Evolutionary conservation across 2,329 filamentous ascomycete species (phyloP), one percentile per base, ranked within the genome.

Genomic region (Exophiala viscosa): DNA sequence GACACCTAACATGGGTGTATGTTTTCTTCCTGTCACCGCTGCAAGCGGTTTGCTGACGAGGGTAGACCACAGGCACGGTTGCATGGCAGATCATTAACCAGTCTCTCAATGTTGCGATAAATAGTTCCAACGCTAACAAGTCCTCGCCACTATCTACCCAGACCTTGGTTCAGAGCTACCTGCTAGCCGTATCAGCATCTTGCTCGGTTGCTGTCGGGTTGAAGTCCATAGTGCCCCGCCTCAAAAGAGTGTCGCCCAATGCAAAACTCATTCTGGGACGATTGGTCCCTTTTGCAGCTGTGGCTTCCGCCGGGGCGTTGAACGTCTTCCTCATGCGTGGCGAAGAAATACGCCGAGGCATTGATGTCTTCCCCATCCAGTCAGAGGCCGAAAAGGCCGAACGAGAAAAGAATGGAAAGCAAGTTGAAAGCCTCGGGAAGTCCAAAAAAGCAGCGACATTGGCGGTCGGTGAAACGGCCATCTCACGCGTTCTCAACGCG

Each of bases 311-410:
- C 3, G 91, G 90, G 65, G 90, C 85, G 1, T 79, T 99, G 58
- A 99, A 99, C 71, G 93, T 96, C 20, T 95, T 96, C 73, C 81
- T 99, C 50, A 99, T 99, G 93, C 89, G 93, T 54, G 86, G 90
- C 59, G 92, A 96, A 71, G 93, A 99, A 75, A 97, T 99, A 64
- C 82, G 88, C 65, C 83, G 82, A 56, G 93, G 93, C 47, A 99
- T 99, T 66, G 89, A 97, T 70, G 84, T 99, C 34, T 96, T 86
- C 70, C 90, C 91, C 1, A 85, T 90, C 5, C 79, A 91, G 9
- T 85, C 85, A 2, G 84, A 84, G 3, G 78, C 78, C 13, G 85
- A 90, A 67, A 88, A 85, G 71, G 72, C 70, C 45, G 76, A 78
- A 67, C 83, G 77, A 72, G 78, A 88, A 66, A 76, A 79, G 64